Evolutionary conservation across 2,329 filamentous ascomycete genomes (phyloP), one percentile per base, ranked within the genome.

Genomic region (Fusarium anthophilum): DNA sequence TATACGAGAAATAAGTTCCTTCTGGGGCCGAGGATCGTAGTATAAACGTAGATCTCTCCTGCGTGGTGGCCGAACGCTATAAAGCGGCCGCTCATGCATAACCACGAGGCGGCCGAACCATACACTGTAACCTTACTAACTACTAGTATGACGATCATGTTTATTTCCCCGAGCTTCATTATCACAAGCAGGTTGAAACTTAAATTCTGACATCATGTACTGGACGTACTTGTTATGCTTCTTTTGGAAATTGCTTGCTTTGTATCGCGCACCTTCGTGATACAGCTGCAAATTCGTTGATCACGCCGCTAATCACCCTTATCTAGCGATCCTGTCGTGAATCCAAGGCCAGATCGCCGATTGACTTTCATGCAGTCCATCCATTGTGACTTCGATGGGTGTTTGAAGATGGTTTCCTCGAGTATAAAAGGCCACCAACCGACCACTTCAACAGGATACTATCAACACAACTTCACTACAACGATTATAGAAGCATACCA

Each of bases 141-240:
- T 14, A n/a, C 53, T 41, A 43, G 38, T 43, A n/a, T 7, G 20
- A 18, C 53, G 38, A 56, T 41, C 37, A 0, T 6, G 2, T 55
- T 9, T 13, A 14, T 4, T 28, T 3, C 13, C 3, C 1, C 4
- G 6, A 22, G 37, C 18, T 28, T 28, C 2, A 28, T 2, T 41
- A 3, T 43, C 20, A 13, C 6, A n/a, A n/a, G 5, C 13, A 6
- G 1, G 9, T 11, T 11, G 12, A 24, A 3, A 1, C 0, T 3
- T 30, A 2, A 4, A 5, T 1, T 39, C 5, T n/a, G 18, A 17
- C 15, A n/a, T 26, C 4, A 28, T 41, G 7, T 13, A n/a, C 3
- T 2, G 17, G 11, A 10, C 6, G 17, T n/a, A 11, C 15, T 3
- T 41, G 26, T 12, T 7, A 3, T 14, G 13, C 37, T 18, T 55